These are phyloP conservation scores for Aaosphaeria pasadenensis DNA, from an alignment of 2,329 filamentous ascomycete species.

Conservation along the genomic window DNA sequence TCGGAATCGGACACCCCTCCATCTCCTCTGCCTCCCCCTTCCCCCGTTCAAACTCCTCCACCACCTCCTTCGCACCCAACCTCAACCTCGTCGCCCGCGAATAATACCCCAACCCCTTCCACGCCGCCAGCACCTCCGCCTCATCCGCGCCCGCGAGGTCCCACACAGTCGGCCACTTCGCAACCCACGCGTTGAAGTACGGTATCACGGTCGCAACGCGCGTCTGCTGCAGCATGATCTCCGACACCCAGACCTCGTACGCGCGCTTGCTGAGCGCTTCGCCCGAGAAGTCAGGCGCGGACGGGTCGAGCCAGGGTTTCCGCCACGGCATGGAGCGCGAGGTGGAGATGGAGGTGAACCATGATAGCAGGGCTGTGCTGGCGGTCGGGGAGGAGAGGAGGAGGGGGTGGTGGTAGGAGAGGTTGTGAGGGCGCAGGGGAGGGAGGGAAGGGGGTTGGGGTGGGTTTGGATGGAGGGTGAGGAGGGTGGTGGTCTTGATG, in stretches of 20 bases:
- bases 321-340: slow-evolving; percentile 43
- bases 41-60: slow-evolving; percentile 17
- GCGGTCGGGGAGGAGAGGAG: slow-evolving; percentile 14
- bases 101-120: slow-evolving; percentile 64
- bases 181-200: slow-evolving; percentile 64
- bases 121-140: slow-evolving; percentile 58
- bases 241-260: slow-evolving; percentile 66
- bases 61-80: slow-evolving; percentile 53
- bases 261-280: slow-evolving; percentile 48
- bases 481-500: too few relatives aligned
- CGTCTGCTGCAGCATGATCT: slow-evolving; percentile 67
- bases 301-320: slow-evolving; percentile 55
- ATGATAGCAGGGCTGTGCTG: slow-evolving; percentile 21
- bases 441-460: slow-evolving; percentile 7
- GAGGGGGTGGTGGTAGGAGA: slow-evolving; percentile 29
- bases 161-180: slow-evolving; percentile 57
- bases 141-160: slow-evolving; percentile 53
- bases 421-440: slow-evolving; percentile 22
- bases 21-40: not conserved
- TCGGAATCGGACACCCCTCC: slow-evolving; percentile 51
- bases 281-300: slow-evolving; percentile 14
- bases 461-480: too few relatives aligned
- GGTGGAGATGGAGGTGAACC: slow-evolving; percentile 30
- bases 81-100: slow-evolving; percentile 61
- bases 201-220: slow-evolving; percentile 60